phyloP scores from a whole-genome alignment of 768 basidiomycete species.

The Lactarius sp. region DNA sequence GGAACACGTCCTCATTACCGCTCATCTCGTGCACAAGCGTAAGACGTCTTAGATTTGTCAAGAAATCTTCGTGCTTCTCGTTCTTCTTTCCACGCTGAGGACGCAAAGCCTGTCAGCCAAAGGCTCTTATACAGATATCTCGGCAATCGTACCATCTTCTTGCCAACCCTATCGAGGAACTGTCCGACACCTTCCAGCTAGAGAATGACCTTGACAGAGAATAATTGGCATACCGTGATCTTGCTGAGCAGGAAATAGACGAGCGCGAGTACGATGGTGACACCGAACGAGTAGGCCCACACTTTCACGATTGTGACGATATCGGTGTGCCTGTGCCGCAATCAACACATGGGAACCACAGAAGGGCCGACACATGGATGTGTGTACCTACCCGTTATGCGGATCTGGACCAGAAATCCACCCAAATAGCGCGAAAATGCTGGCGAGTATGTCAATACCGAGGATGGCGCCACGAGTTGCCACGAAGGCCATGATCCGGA shows the following conservation, averaged over 20 bases:
- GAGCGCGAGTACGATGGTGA: constrained; percentile 35
- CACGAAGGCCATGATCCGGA: constrained; percentile 35
- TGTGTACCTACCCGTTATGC: constrained; percentile 28
- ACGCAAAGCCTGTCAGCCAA: constrained; percentile 4
- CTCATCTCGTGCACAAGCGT: constrained; percentile 39
- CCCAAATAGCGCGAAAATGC: constrained; percentile 38
- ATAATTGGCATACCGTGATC: constrained; percentile 26
- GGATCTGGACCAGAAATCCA: constrained; percentile 39
- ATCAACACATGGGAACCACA: background rate
- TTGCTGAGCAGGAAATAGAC: constrained; percentile 38
- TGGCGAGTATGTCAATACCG: constrained; percentile 40
- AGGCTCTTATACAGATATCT: background rate
- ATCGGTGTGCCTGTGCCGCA: constrained; percentile 30
- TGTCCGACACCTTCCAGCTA: background rate
- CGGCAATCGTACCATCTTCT: constrained; percentile 24
- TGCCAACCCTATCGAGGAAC: constrained; percentile 39
- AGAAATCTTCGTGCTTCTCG: constrained; percentile 37
- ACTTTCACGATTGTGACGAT: constrained; percentile 41
- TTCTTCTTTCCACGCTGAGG: constrained; percentile 33
- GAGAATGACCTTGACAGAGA: background rate
- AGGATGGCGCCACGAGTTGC: constrained; percentile 39
- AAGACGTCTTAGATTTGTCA: constrained; percentile 37
- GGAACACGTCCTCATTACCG: constrained; percentile 26
- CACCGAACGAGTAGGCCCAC: constrained; percentile 40
- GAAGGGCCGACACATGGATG: constrained; percentile 3